Evolutionary conservation across 1,284 basidiomycete species (phyloP), one percentile per base, ranked within the genome.

Genomic region (Tetrapyrgos nigripes): DNA sequence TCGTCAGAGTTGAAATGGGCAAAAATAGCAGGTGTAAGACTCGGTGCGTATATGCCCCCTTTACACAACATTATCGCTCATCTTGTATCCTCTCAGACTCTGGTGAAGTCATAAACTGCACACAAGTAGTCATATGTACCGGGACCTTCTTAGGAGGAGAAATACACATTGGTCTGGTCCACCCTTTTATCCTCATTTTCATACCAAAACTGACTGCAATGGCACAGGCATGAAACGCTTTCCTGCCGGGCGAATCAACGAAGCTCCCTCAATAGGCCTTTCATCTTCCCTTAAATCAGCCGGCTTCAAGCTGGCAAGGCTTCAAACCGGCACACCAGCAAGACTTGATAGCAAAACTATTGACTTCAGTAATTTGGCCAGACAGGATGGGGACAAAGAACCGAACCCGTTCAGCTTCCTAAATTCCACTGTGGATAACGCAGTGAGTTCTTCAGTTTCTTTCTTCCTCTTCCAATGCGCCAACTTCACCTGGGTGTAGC

Each of bases 251-350:
- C 81, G 94, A 35, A 82, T 94, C 64, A 82, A 86, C 52, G 92
- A 94, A 60, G 81, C 84, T 17, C 88, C 92, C 0, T 89, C 91
- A 2, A 72, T 83, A 28, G 91, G 89, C 0, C 80, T 96, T 4
- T 95, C 93, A 4, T 83, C 82, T 1, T 93, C 92, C 3, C 83
- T 97, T 4, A 77, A 80, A 4, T 72, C 79, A 5, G 92, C 92
- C 6, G 92, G 93, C 0, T 95, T 97, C 73, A 81, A 83, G 64
- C 86, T 96, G 2, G 89, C 89, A 1, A 83, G 94, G 9, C 78
- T 96, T 53, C 94, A 96, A 77, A 97, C 94, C 0, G 94, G 94
- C 3, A 97, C 94, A 0, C 94, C 94, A 14, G 92, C 94, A 1
- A 80, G 94, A 6, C 77, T 97, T 6, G 86, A 87, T 47, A 83